These are phyloP conservation scores for Salix brachista DNA, from an alignment of 345 rosid genomes.

Conservation along the genomic window DNA sequence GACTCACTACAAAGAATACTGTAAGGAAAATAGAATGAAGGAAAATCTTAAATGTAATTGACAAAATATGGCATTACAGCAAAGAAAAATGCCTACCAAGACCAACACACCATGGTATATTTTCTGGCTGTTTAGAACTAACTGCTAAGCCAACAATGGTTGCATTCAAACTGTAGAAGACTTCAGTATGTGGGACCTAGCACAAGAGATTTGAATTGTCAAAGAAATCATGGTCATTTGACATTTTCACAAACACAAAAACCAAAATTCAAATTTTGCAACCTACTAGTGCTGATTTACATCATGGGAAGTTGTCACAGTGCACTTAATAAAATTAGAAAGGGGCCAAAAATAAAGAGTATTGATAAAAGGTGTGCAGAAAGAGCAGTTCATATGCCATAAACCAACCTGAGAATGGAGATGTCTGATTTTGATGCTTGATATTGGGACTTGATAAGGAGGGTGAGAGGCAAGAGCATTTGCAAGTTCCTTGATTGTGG, in stretches of 20 bases:
- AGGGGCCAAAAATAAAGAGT: no score
- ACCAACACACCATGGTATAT: slow-evolving; percentile 72
- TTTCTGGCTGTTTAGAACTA: slow-evolving; percentile 51
- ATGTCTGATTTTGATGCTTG: slow-evolving; percentile 68
- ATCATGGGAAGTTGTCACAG: background rate
- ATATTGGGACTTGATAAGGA: slow-evolving; percentile 86
- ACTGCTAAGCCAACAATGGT: slow-evolving; percentile 85
- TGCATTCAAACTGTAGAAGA: slow-evolving; percentile 76
- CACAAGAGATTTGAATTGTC: slow-evolving; percentile 17
- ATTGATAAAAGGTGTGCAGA: background rate
- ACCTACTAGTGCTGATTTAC: slow-evolving; percentile 6
- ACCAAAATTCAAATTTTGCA: background rate
- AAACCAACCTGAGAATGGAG: slow-evolving; percentile 73
- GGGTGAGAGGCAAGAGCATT: slow-evolving; percentile 71
- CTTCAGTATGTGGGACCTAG: slow-evolving; percentile 64
- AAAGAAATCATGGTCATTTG: background rate
- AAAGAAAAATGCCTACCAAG: slow-evolving; percentile 56
- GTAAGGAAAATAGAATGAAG: background rate
- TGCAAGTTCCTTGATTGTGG: slow-evolving; percentile 77
- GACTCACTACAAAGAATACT: background rate
- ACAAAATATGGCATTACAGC: background rate
- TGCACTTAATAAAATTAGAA: background rate
- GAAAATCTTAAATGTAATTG: background rate
- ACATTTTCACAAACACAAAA: background rate
- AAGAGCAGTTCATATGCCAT: slow-evolving; percentile 5